These are phyloP conservation scores for Candida gigantensis DNA, from an alignment of 1,139 yeast genomes.

Conservation along the genomic window DNA sequence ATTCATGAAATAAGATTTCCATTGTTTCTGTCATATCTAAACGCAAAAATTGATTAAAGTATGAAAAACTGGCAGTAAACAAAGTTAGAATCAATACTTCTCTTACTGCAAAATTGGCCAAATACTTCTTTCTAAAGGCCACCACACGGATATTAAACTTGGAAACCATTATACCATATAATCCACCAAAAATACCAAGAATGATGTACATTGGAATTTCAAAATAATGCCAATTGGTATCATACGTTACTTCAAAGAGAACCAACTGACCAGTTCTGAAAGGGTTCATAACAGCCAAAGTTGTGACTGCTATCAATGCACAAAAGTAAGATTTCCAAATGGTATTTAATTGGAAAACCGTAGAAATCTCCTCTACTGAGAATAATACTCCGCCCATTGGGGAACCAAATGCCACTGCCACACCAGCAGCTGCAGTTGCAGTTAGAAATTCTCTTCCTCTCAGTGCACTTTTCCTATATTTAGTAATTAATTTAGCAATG, in stretches of 20 bases:
- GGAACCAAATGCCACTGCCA: conserved; percentile 89
- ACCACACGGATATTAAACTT: conserved; percentile 78
- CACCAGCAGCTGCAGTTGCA: conserved; percentile 91
- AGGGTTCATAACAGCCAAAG: conserved; percentile 77
- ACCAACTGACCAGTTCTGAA: conserved; percentile 94
- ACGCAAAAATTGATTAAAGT: conserved; percentile 77
- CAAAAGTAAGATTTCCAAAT: conserved; percentile 93
- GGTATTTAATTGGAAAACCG: conserved; percentile 71
- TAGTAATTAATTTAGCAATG: conserved; percentile 53
- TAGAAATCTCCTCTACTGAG: conserved; percentile 73
- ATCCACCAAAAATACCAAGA: conserved; percentile 87
- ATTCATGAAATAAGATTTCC: conserved; percentile 87
- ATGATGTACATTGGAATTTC: conserved; percentile 81
- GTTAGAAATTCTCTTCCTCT: conserved; percentile 57
- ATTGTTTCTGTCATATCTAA: conserved; percentile 95
- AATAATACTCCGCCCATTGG: conserved; percentile 82
- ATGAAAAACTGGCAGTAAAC: conserved; percentile 75
- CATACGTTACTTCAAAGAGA: conserved; percentile 84
- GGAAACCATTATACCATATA: conserved; percentile 82
- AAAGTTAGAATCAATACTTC: conserved; percentile 73
- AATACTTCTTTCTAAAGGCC: conserved; percentile 70
- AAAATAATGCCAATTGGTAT: conserved; percentile 81
- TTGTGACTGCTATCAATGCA: conserved; percentile 82
- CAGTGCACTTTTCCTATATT: conserved; percentile 48
- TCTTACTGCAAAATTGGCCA: conserved; percentile 57